Evolutionary conservation across 1,284 basidiomycete species (phyloP), one percentile per base, ranked within the genome.

Genomic region (Tranzscheliella williamsii): DNA sequence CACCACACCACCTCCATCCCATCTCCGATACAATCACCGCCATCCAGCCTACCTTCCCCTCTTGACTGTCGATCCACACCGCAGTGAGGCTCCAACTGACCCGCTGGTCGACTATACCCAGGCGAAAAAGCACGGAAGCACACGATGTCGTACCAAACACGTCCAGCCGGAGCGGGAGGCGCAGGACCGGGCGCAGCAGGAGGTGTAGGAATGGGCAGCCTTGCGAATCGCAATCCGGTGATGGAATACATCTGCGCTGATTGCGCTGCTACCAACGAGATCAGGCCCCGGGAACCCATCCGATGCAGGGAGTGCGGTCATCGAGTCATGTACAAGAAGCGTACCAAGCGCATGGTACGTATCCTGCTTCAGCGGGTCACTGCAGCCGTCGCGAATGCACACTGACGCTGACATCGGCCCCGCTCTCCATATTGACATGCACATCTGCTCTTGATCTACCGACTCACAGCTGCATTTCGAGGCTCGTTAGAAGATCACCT

Each of bases 291-390:
- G 54, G 94, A 98, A 79, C 90, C 91, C 35, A 95, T 97, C 70
- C 87, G 94, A 48, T 98, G 94, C 81, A 85, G 89, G 70, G 92
- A 97, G 78, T 98, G 94, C 75, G 94, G 94, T 2, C 94, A 96
- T 79, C 86, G 94, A 61, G 93, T 98, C 78, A 95, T 98, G 91
- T 97, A 96, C 82, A 98, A 98, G 82, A 95, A 95, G 80, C 82
- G 94, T 70, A 96, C 93, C 17, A 90, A 86, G 78, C 83, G 91
- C 82, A 95, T 77, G 75, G 94, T 97, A 77, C 78, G 90, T 86
- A 13, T 18, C 11, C 30, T 34, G 8, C 27, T 18, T 24, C 4
- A n/a, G n/a, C n/a, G n/a, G n/a, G n/a, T n/a, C n/a, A n/a, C n/a
- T n/a, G n/a, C n/a, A n/a, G n/a, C n/a, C n/a, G n/a, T n/a, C n/a